Percentiles rank a stretch among this genome's conserved stretches.
These are phyloP conservation scores for Dendrocalamus sinicus DNA, from an alignment of 176 grass and related monocot species.

Conservation along the genomic window DNA sequence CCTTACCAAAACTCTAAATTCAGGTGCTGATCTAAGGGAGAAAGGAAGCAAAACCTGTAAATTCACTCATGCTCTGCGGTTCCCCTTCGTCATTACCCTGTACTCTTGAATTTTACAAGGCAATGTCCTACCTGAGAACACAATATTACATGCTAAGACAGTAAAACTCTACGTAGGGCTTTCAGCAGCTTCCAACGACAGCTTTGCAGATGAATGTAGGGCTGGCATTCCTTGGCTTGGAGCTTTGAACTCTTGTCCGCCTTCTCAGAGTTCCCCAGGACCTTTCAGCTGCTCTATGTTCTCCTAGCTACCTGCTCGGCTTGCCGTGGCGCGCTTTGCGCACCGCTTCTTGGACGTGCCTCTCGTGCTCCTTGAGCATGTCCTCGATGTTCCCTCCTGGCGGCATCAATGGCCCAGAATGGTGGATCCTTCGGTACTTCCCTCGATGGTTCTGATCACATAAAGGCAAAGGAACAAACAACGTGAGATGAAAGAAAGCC, in stretches of 20 bases:
- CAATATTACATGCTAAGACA: conserved; percentile 18
- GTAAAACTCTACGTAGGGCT: neutral
- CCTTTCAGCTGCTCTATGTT: conserved; percentile 17
- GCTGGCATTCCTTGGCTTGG: neutral
- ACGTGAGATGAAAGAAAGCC: conserved; percentile 28
- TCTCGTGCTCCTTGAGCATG: conserved; percentile 89
- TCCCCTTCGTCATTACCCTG: neutral
- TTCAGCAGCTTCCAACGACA: conserved; percentile 35
- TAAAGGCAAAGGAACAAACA: conserved; percentile 18
- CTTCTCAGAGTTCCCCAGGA: conserved; percentile 4
- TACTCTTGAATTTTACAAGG: neutral
- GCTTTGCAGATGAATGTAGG: conserved; percentile 1
- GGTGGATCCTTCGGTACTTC: conserved; percentile 77
- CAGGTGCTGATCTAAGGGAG: neutral
- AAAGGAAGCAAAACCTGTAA: neutral
- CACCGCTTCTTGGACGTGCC: conserved; percentile 84
- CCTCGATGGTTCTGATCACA: conserved; percentile 56
- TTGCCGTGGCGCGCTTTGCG: conserved; percentile 73
- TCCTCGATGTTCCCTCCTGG: conserved; percentile 81
- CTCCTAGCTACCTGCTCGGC: conserved; percentile 35
- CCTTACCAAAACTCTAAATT: neutral
- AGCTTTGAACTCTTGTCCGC: conserved; percentile 2
- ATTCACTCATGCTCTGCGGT: neutral
- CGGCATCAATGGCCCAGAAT: conserved; percentile 80
- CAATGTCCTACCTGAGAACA: conserved; percentile 4